Base-by-base conservation (phyloP, 441 rosid genomes). In the Gossypium davidsonii region DNA sequence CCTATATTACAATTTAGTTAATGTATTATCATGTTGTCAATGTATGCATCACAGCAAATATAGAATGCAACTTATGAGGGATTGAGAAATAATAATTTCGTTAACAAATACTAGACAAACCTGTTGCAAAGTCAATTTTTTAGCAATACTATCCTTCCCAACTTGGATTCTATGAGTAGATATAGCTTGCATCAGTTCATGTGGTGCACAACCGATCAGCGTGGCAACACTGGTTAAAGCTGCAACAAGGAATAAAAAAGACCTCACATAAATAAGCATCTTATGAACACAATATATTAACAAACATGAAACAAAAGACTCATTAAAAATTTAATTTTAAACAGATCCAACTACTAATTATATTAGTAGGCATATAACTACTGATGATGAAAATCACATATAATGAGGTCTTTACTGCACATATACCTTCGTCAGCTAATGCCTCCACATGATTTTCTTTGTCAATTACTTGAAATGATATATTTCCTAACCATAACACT, bases 401-500 rank as follows among this genome's bases (percentile, higher is more conserved):
- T 48, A 20, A 46, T 23, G 37, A 44, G 10, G 57, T 67, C 39
- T 25, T 67, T 26, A 66, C 11, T 23, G 57, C 44, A 67, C 57
- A 67, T 4, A 9, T 49, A 25, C 99, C 99, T 91, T 95, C 89
- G 75, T 86, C 85, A 67, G 74, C 83, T 72, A 85, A 84, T 79
- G 90, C 93, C 82, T 92, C 93, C 78, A 90, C 93, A 77, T 91
- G 96, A 82, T 86, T 91, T 79, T 91, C 99, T 37, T 79, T 84
- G 87, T 88, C 92, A 72, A 79, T 84, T 76, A 86, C 90, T 84
- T 82, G 81, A 77, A 95, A 95, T 37, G 90, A 85, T 75, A 92
- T 76, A 78, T 95, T 92, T 72, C 99, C 99, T 60, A 95, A 81
- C 98, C 97, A 90, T 66, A 95, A 80, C 48, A 95, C 88, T 8